Base-by-base conservation (phyloP, 1,139 yeast species). In the Nadsonia starkeyi-henricii region DNA sequence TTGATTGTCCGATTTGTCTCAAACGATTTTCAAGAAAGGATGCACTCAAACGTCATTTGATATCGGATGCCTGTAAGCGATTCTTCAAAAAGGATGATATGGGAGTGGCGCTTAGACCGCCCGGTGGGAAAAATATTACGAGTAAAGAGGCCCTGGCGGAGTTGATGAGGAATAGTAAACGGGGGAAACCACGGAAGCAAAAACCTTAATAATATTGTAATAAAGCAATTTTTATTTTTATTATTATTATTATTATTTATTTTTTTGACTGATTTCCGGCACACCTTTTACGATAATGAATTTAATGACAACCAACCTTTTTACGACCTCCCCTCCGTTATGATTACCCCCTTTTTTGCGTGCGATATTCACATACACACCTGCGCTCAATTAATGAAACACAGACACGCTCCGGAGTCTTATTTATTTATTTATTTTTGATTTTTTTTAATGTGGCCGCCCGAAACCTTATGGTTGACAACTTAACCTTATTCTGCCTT, bases 1-100 rank as follows among this genome's bases (percentile, higher is more conserved):
- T 47, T 36, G 46, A 45, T 39, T 47, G 49, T 19, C 42, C 43
- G 23, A 47, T 45, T 18, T 47, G 49, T 47, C 44, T 45, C 30
- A 43, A 45, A 44, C 44, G 46, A 33, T 47, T 47, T 44, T 41
- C 44, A 21, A 45, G 49, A 18, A 47, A 47, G 36, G 49, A 47
- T 45, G 49, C 49, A 12, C 46, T 47, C 41, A 47, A 47, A 28
- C 46, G 49, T 17, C 49, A 47, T 18, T 30, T 47, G 44, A 45
- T 45, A 2, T 43, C 49, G 33, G 44, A 47, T 45, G 49, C 49
- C 41, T 47, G 49, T n/a, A 45, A 47, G 44, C 36, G 49, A 41
- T 33, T 33, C 12, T 33, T 33, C 39, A 33, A 33, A 15, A 33
- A 33, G 17, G 17, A 33, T 33, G 39, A 33, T 33, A 3, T 13